Percentiles rank a stretch among this genome's conserved stretches.
Evolutionary conservation across 164 flowering plant species (phyloP).

Genomic region (Berberis vulgaris): DNA sequence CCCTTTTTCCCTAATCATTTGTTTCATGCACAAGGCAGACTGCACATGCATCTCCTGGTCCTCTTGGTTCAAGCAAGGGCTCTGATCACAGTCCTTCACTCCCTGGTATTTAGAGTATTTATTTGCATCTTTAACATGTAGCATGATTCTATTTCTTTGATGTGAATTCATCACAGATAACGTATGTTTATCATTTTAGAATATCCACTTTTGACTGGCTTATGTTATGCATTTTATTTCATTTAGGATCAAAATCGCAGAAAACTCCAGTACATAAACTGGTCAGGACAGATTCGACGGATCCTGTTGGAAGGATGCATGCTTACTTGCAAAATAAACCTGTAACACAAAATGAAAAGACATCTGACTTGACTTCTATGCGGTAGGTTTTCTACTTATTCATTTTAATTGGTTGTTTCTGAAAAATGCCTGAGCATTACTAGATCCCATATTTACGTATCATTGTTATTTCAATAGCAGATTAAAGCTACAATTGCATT

Average conservation of each 20-base stretch:
- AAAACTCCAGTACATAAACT: constrained; percentile 79
- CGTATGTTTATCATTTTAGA: neutral
- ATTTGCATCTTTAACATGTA: neutral
- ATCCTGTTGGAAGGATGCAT: constrained; percentile 95
- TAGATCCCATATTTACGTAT: too few species aligned
- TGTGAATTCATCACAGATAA: neutral
- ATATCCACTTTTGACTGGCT: neutral
- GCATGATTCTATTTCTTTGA: neutral
- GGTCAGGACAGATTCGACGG: constrained; percentile 79
- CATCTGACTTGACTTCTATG: constrained; percentile 43
- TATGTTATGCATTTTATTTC: neutral
- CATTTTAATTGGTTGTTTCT: neutral
- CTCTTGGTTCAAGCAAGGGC: constrained; percentile 24
- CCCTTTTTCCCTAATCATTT: neutral
- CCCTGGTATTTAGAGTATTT: constrained; percentile 34
- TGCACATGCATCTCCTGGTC: constrained; percentile 31
- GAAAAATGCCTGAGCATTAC: neutral
- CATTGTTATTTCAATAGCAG: too few species aligned
- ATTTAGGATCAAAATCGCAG: constrained; percentile 40
- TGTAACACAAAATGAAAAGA: constrained; percentile 24
- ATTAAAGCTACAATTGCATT: too few species aligned
- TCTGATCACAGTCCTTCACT: constrained; percentile 24
- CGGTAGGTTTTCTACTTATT: constrained; percentile 35
- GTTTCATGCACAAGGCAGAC: constrained; percentile 30
- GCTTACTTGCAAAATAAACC: constrained; percentile 63